A percentile compares a stretch with the other conserved stretches of the same genome.
These are phyloP conservation scores for Henckelia pumila DNA, from an alignment of 257 asterid genomes.

Conservation along the genomic window DNA sequence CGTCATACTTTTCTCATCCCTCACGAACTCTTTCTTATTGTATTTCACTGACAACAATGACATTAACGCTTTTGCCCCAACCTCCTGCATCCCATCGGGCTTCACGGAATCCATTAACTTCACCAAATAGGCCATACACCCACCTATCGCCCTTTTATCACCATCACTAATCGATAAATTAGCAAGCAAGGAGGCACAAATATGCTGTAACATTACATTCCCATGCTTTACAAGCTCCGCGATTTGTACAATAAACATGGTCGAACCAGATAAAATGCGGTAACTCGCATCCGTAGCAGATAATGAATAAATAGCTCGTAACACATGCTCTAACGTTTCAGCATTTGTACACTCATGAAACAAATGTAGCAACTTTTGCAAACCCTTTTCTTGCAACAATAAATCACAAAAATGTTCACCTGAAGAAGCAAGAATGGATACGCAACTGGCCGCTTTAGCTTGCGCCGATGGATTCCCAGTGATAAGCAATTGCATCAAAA, in stretches of 20 bases:
- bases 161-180: conserved; percentile 64
- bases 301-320: conserved; percentile 71
- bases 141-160: conserved; percentile 61
- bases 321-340: conserved; percentile 67
- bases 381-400: conserved; percentile 59
- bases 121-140: conserved; percentile 74
- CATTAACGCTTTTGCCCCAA: conserved; percentile 77
- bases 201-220: conserved; percentile 68
- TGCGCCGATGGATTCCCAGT: conserved; percentile 55
- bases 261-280: conserved; percentile 59
- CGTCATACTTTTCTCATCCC: conserved; percentile 78
- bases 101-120: conserved; percentile 83
- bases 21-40: conserved; percentile 70
- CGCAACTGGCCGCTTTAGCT: conserved; percentile 73
- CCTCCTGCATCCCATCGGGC: conserved; percentile 93
- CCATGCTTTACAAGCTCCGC: conserved; percentile 72
- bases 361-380: conserved; percentile 58
- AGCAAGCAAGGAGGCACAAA: conserved; percentile 75
- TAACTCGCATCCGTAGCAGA: conserved; percentile 62
- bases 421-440: conserved; percentile 71
- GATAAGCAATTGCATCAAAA: conserved; percentile 61
- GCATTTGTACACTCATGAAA: conserved; percentile 56
- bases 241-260: conserved; percentile 53
- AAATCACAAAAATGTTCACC: conserved; percentile 53
- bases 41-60: conserved; percentile 63